phyloP scores from a whole-genome alignment of 192 early-diverging fungal species.

The Spinellus fusiger region DNA sequence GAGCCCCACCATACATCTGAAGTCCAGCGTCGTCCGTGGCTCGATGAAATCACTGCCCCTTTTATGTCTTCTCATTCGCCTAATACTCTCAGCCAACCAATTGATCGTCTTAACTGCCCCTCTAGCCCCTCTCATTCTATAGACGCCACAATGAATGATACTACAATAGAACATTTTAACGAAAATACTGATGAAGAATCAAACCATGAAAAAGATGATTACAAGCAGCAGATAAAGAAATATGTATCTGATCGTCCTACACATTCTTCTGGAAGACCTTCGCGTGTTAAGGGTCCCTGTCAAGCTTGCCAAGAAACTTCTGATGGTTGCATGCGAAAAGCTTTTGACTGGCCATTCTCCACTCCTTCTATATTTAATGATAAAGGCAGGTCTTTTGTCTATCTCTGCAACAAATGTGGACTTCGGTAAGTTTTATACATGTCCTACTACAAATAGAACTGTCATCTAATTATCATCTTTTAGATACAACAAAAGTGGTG shows the following conservation, averaged over 20 bases:
- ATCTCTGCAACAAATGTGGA: slow-evolving; percentile 38
- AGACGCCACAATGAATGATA: too few relatives aligned
- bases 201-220: too few relatives aligned
- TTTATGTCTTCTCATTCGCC: too few relatives aligned
- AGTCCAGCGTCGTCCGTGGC: not conserved
- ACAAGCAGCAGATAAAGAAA: too few relatives aligned
- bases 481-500: slow-evolving; percentile 35
- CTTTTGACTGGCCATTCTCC: slow-evolving; percentile 33
- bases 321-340: slow-evolving; percentile 36
- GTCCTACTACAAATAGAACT: not conserved
- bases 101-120: too few relatives aligned
- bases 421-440: slow-evolving; percentile 25
- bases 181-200: too few relatives aligned
- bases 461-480: not conserved
- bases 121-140: too few relatives aligned
- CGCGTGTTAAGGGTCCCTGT: slow-evolving; percentile 28
- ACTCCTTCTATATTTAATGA: slow-evolving; percentile 17
- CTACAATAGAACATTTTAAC: too few relatives aligned
- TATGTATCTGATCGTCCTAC: not conserved
- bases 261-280: slow-evolving; percentile 7
- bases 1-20: not conserved
- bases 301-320: slow-evolving; percentile 29
- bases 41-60: not conserved
- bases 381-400: slow-evolving; percentile 29
- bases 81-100: too few relatives aligned